Percentiles rank a stretch among this genome's conserved stretches.
These are phyloP conservation scores for Penicillium sp. DNA, from an alignment of 2,329 filamentous ascomycete species.

Conservation along the genomic window DNA sequence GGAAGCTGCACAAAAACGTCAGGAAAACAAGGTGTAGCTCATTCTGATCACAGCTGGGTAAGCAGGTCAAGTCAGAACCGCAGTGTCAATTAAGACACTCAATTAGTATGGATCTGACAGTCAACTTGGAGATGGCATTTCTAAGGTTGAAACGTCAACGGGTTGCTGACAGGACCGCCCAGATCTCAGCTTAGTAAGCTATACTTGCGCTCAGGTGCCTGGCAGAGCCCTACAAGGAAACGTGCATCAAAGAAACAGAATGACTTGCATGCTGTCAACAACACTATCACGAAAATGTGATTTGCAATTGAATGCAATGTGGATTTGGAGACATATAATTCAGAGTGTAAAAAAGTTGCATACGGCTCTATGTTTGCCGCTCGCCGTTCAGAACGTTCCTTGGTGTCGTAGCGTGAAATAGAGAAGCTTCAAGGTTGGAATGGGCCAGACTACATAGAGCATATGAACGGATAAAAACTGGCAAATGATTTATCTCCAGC, in stretches of 20 bases:
- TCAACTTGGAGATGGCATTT: not conserved
- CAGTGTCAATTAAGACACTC: not conserved
- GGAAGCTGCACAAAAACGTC: slow-evolving; percentile 15
- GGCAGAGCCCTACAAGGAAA: no score
- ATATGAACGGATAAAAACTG: not conserved
- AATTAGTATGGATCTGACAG: not conserved
- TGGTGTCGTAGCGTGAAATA: no score
- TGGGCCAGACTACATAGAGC: not conserved
- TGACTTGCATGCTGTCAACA: no score
- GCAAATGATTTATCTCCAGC: no score
- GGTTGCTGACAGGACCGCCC: not conserved
- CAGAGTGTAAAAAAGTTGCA: no score
- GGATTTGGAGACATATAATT: no score
- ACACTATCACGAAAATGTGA: no score
- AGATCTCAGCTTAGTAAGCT: not conserved
- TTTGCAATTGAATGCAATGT: no score
- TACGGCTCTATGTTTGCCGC: no score
- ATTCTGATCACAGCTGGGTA: slow-evolving; percentile 10
- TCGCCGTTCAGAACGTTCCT: no score
- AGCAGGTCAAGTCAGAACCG: not conserved
- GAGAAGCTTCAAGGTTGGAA: not conserved
- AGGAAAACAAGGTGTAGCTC: slow-evolving; percentile 14
- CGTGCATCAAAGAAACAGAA: no score
- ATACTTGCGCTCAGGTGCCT: no score
- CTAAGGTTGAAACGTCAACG: not conserved